A percentile compares a stretch with the other conserved stretches of the same genome.
Conservation (phyloP, 2,329 filamentous ascomycete genomes). For the Epichloe hybrida region DNA sequence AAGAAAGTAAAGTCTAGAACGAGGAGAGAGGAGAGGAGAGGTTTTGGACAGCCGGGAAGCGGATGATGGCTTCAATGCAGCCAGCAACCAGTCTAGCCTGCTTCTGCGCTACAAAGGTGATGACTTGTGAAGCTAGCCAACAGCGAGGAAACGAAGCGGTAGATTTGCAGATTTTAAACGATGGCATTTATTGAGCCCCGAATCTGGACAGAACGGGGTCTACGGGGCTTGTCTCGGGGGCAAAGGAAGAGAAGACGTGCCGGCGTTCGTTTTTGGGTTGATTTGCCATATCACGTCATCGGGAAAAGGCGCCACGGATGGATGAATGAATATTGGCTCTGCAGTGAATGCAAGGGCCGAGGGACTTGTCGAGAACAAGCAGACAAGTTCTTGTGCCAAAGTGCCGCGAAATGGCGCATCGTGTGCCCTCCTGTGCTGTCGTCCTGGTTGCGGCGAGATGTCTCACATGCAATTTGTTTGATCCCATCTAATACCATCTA, state of each 20-base stretch:
- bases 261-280: not conserved
- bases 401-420: not conserved
- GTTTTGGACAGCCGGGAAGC: not conserved
- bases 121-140: not conserved
- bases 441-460: not conserved
- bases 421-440: not conserved
- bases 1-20: not conserved
- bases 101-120: not conserved
- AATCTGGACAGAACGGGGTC: not conserved
- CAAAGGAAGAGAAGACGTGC: not conserved
- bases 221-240: not conserved
- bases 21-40: not conserved
- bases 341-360: not conserved
- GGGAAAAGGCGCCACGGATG: not conserved
- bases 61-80: not conserved
- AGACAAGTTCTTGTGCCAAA: not conserved
- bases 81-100: not conserved
- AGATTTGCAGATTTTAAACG: not conserved
- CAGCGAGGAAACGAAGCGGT: not conserved
- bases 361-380: not conserved
- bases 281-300: slow-evolving; percentile 3
- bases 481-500: too few species aligned
- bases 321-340: not conserved
- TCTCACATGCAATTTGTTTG: not conserved
- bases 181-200: not conserved